Conservation (phyloP, 2,329 filamentous ascomycete species). For the Pseudogymnoascus pannorum region DNA sequence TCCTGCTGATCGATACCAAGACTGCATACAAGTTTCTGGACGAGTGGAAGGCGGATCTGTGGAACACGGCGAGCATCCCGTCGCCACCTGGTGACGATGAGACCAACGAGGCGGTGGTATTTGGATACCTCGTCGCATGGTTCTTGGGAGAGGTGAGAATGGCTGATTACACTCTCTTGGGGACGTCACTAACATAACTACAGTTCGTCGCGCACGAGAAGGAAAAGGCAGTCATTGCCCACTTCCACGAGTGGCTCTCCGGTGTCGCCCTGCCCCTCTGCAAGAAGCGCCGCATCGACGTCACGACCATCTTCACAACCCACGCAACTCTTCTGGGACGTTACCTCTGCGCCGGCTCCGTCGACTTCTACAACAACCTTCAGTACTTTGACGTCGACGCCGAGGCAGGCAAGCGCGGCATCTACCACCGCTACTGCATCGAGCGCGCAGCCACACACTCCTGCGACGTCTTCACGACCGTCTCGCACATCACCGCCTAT, state of each 20-base stretch:
- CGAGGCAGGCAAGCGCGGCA: conserved; percentile 94
- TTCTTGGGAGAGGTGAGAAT: conserved; percentile 83
- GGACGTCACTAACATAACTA: conserved; percentile 9
- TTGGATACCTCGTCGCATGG: conserved; percentile 96
- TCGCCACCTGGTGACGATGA: conserved; percentile 85
- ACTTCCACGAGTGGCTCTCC: conserved; percentile 98
- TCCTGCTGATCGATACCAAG: conserved; percentile 90
- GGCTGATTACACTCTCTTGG: conserved; percentile 1
- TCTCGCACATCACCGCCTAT: conserved; percentile 97
- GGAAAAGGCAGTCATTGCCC: conserved; percentile 84
- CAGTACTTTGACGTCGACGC: conserved; percentile 95
- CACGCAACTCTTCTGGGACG: conserved; percentile 92
- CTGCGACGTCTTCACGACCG: conserved; percentile 95
- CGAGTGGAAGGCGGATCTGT: conserved; percentile 96
- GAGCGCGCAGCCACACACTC: conserved; percentile 88
- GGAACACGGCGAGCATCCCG: conserved; percentile 90
- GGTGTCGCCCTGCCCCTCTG: conserved; percentile 86
- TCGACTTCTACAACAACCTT: conserved; percentile 99
- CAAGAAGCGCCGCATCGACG: conserved; percentile 90
- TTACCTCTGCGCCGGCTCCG: conserved; percentile 93
- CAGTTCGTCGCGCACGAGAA: conserved; percentile 93
- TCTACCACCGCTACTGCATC: conserved; percentile 98
- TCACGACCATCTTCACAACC: conserved; percentile 97
- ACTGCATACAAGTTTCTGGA: conserved; percentile 85
- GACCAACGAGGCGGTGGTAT: conserved; percentile 95